Conservation (phyloP, 345 rosid species). For the Linum lewisii region DNA sequence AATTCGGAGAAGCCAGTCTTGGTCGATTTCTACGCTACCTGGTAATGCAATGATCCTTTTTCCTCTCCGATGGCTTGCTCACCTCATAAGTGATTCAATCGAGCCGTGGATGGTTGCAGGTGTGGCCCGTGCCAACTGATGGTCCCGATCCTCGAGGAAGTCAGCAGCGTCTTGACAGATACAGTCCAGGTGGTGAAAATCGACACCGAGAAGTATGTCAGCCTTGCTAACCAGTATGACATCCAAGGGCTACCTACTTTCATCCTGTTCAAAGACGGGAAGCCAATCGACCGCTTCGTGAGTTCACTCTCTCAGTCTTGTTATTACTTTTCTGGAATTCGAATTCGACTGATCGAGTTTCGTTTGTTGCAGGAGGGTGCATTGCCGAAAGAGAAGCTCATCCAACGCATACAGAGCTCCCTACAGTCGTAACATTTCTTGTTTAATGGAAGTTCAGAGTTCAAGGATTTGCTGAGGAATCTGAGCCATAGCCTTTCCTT, state of each 20-base stretch:
- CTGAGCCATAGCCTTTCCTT: neutral
- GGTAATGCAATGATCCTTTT: conserved; percentile 28
- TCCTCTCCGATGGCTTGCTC: no score
- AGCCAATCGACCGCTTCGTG: conserved; percentile 81
- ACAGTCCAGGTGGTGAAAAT: conserved; percentile 68
- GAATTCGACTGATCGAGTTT: neutral
- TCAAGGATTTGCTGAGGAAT: neutral
- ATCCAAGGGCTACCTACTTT: conserved; percentile 85
- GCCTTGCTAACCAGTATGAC: conserved; percentile 57
- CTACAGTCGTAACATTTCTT: conserved; percentile 30
- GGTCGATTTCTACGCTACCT: conserved; percentile 87
- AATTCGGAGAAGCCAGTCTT: conserved; percentile 65
- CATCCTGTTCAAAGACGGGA: conserved; percentile 74
- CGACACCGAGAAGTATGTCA: conserved; percentile 87
- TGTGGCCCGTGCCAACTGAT: conserved; percentile 94
- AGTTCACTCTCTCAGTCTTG: conserved; percentile 18
- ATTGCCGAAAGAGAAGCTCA: conserved; percentile 49
- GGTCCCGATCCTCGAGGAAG: conserved; percentile 76
- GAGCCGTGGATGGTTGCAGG: conserved; percentile 32
- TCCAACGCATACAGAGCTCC: conserved; percentile 58
- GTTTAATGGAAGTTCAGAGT: neutral
- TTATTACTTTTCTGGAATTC: neutral
- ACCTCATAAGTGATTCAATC: no score
- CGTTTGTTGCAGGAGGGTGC: conserved; percentile 61
- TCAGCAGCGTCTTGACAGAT: conserved; percentile 53